These are phyloP conservation scores for Fusarium xylarioides DNA, from an alignment of 2,329 filamentous ascomycete species.

Conservation along the genomic window DNA sequence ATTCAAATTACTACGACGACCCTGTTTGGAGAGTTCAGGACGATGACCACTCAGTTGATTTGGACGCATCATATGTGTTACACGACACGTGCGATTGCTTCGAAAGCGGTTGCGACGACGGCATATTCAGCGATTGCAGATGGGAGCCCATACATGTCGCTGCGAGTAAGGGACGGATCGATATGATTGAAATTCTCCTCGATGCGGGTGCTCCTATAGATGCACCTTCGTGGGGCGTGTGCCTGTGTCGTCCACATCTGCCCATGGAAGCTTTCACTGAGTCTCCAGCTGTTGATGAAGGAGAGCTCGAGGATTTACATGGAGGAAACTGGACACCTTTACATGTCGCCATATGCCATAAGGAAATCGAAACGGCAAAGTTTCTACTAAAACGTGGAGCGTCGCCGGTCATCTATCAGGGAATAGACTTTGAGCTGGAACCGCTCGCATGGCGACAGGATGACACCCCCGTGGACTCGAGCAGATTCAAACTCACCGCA, in stretches of 20 bases:
- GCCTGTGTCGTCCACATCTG: conserved; percentile 41
- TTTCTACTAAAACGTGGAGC: conserved; percentile 37
- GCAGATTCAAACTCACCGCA: conserved; percentile 37
- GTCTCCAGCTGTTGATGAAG: conserved; percentile 39
- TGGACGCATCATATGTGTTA: conserved; percentile 37
- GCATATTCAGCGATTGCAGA: conserved; percentile 43
- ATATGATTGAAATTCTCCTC: conserved; percentile 40
- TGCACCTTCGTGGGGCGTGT: conserved; percentile 41
- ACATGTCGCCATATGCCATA: conserved; percentile 41
- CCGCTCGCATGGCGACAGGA: conserved; percentile 35
- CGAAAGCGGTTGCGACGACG: conserved; percentile 40
- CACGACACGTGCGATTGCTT: conserved; percentile 42
- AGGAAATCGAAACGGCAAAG: conserved; percentile 38
- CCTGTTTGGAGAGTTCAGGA: conserved; percentile 38
- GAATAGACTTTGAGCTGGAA: conserved; percentile 39
- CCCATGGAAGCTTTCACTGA: conserved; percentile 41
- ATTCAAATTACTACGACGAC: conserved; percentile 41
- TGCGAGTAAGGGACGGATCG: conserved; percentile 41
- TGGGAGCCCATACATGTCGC: conserved; percentile 43
- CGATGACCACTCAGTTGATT: conserved; percentile 40
- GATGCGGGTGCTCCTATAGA: conserved; percentile 38
- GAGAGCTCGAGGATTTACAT: conserved; percentile 41
- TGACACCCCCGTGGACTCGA: conserved; percentile 32
- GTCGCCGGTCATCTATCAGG: conserved; percentile 39
- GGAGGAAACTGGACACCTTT: conserved; percentile 43